These are phyloP conservation scores for Ceratocystis smalleyi DNA, from an alignment of 2,329 filamentous ascomycete genomes.

Conservation along the genomic window DNA sequence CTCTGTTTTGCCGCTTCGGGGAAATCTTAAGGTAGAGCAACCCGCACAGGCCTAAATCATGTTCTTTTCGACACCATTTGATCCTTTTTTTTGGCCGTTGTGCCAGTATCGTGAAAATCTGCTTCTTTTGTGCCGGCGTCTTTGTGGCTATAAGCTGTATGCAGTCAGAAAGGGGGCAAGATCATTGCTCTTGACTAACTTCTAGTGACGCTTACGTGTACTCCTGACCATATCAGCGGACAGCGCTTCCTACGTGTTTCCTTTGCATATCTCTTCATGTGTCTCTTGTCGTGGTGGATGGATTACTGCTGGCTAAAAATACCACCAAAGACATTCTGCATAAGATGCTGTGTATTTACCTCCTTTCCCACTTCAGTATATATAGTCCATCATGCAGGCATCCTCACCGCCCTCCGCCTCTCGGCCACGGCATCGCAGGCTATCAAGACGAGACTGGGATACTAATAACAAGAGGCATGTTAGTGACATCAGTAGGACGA, in stretches of 20 bases:
- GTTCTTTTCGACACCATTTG: slow-evolving; percentile 24
- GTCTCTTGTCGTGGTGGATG: too few relatives aligned
- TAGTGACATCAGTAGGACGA: too few relatives aligned
- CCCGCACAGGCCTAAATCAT: slow-evolving; percentile 17
- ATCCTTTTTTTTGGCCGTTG: neutral
- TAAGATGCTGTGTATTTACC: neutral
- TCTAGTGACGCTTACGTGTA: too few relatives aligned
- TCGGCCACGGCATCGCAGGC: neutral
- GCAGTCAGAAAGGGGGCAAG: too few relatives aligned
- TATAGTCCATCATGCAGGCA: neutral
- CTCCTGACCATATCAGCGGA: too few relatives aligned
- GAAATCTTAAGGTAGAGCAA: slow-evolving; percentile 3
- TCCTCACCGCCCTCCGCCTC: neutral
- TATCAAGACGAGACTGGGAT: too few relatives aligned
- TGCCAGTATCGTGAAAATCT: neutral
- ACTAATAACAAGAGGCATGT: too few relatives aligned
- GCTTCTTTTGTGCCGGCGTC: neutral
- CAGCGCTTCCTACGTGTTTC: too few relatives aligned
- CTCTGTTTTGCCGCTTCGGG: neutral
- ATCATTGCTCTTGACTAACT: too few relatives aligned
- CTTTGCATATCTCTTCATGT: too few relatives aligned
- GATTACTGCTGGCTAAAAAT: neutral
- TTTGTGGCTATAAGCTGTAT: too few relatives aligned
- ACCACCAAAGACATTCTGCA: neutral
- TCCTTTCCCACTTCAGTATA: neutral